Base-by-base conservation (phyloP, 129 eudicot genomes). In the Saussurea involucrata region DNA sequence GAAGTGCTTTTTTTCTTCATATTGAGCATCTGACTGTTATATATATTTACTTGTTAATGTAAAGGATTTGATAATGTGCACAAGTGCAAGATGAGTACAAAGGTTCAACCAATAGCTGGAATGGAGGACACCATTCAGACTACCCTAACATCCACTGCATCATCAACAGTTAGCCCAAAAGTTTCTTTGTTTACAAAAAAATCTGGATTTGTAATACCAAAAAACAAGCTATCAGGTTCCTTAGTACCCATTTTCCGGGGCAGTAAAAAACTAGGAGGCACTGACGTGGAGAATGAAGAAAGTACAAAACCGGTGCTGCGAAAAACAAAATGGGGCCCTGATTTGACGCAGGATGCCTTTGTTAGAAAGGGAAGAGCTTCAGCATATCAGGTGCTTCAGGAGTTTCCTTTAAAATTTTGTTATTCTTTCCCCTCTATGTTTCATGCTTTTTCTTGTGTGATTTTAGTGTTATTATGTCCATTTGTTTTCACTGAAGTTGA, bases 291-390 rank as follows among this genome's bases (percentile, higher is more conserved):
- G 27, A 76, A 61, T 67, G 91, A 86, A 58, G 97, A 91, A 75
- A 86, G 63, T 68, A 55, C 83, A 31, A 89, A 83, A 74, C 89
- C 82, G 68, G 75, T 78, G 40, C 89, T 49, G 63, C 89, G 98
- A 75, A 91, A 86, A 85, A 91, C 98, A 34, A 95, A 88, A 85
- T 95, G 98, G 98, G 98, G 96, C 49, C 90, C 93, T 49, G 97
- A 95, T 87, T 83, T 87, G 76, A 81, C 90, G 9, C 91, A 86
- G 79, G 98, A 91, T 86, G 64, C 94, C 46, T 66, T 89, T 81
- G 96, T 91, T 72, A 84, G 76, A 78, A 91, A 86, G 72, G 97
- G 94, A 77, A 87, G 96, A 86, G 96, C 97, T 71, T 86, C 86
- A 66, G 98, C 97, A 8, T 95, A 95, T 86, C 97, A 95, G 98